These are phyloP conservation scores for Oxyria digyna DNA, from an alignment of 148 eudicot genomes.

Conservation along the genomic window DNA sequence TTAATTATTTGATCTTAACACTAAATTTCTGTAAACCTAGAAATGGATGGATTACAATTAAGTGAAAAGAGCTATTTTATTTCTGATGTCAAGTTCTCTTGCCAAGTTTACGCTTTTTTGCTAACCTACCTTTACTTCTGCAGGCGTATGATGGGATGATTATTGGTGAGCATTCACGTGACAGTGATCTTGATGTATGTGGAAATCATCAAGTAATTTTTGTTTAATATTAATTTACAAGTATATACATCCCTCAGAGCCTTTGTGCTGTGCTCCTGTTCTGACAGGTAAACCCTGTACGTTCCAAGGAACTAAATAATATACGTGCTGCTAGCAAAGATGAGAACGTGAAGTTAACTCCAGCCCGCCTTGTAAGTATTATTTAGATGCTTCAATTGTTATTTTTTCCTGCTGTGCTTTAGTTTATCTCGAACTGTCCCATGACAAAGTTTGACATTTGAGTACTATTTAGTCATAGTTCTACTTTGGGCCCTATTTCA, in stretches of 20 bases:
- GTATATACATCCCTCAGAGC: not conserved
- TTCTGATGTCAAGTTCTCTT: not conserved
- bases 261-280: not conserved
- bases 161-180: conserved; percentile 94
- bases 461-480: not conserved
- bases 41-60: not conserved
- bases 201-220: not conserved
- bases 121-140: conserved; percentile 9
- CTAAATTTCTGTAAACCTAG: not conserved
- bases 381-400: conserved; percentile 1
- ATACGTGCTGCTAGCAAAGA: conserved; percentile 73
- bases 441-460: not conserved
- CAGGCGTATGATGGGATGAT: conserved; percentile 99
- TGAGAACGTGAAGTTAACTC: conserved; percentile 81
- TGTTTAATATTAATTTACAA: not conserved
- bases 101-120: conserved; percentile 1
- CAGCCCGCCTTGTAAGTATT: conserved; percentile 80
- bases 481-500: not conserved
- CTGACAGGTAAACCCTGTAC: conserved; percentile 73
- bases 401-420: conserved; percentile 2
- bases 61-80: not conserved
- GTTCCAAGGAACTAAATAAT: conserved; percentile 70
- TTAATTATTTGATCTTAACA: not conserved
- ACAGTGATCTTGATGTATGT: conserved; percentile 91
- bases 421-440: conserved; percentile 7